These are phyloP conservation scores for Geranium incanum DNA, from an alignment of 441 rosid species.

Conservation along the genomic window DNA sequence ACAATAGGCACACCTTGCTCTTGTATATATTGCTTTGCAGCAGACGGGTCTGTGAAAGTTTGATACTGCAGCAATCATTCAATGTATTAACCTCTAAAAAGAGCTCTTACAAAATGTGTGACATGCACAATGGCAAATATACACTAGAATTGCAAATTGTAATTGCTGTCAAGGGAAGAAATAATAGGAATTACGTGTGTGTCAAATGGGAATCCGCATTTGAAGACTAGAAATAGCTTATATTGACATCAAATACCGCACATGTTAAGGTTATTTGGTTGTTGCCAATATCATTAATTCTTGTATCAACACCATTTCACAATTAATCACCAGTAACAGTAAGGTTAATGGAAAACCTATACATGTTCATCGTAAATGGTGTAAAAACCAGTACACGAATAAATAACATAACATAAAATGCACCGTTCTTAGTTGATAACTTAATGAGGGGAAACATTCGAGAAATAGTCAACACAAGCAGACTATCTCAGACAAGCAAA, in stretches of 20 bases:
- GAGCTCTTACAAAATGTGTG: neutral
- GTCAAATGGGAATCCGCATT: too few relatives aligned
- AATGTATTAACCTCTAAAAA: constrained; percentile 6
- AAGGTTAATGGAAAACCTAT: neutral
- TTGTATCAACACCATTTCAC: neutral
- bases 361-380: neutral
- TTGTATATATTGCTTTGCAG: constrained; percentile 61
- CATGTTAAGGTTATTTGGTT: neutral
- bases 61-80: constrained; percentile 46
- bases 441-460: neutral
- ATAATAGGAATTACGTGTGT: neutral
- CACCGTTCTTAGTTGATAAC: neutral
- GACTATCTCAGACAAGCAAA: neutral
- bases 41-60: constrained; percentile 58
- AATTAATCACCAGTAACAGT: too few relatives aligned
- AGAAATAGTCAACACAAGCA: neutral
- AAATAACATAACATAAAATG: neutral
- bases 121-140: neutral
- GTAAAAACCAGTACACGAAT: neutral
- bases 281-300: neutral
- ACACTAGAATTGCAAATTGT: neutral
- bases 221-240: neutral
- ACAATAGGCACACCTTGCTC: constrained; percentile 84
- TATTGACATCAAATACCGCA: neutral
- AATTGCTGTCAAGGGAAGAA: neutral